phyloP scores from a whole-genome alignment of 108 stramenopile species.

The Conticribra weissflogii region DNA sequence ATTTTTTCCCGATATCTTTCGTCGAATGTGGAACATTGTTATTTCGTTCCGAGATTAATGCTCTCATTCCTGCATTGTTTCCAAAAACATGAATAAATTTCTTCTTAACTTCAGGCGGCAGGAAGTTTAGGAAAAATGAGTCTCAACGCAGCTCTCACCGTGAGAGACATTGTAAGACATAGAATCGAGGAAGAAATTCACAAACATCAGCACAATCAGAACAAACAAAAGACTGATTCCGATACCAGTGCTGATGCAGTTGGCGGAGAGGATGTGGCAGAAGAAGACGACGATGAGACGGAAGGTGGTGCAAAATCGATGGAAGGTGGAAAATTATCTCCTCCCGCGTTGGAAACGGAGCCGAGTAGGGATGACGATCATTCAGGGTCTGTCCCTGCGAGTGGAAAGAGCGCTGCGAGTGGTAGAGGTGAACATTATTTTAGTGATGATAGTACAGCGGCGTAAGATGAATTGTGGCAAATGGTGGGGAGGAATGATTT shows the following conservation, averaged over 20 bases:
- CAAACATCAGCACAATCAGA: slow-evolving; percentile 18
- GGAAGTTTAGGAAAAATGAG: slow-evolving; percentile 34
- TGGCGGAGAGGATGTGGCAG: slow-evolving; percentile 1
- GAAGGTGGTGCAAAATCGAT: neutral
- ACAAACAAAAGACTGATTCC: neutral
- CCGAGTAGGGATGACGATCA: neutral
- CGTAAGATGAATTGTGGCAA: neutral
- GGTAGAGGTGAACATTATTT: slow-evolving; percentile 2
- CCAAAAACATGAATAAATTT: slow-evolving; percentile 1
- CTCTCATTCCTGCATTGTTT: neutral
- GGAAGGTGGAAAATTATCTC: too few relatives aligned
- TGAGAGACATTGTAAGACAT: slow-evolving; percentile 33
- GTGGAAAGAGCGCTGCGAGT: neutral
- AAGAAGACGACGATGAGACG: neutral
- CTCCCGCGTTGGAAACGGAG: neutral
- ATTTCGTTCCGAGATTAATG: neutral
- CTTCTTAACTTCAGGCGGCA: slow-evolving; percentile 16
- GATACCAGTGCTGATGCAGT: slow-evolving; percentile 1
- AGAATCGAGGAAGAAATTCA: slow-evolving; percentile 49
- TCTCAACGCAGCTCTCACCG: slow-evolving; percentile 34
- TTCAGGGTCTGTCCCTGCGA: neutral
- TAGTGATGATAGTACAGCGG: slow-evolving; percentile 4
- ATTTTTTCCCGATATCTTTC: neutral
- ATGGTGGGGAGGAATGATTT: neutral
- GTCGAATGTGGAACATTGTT: neutral